Evolutionary conservation across 2,329 filamentous ascomycete species (phyloP), one percentile per base, ranked within the genome.

Genomic region (Penicillium sp.): DNA sequence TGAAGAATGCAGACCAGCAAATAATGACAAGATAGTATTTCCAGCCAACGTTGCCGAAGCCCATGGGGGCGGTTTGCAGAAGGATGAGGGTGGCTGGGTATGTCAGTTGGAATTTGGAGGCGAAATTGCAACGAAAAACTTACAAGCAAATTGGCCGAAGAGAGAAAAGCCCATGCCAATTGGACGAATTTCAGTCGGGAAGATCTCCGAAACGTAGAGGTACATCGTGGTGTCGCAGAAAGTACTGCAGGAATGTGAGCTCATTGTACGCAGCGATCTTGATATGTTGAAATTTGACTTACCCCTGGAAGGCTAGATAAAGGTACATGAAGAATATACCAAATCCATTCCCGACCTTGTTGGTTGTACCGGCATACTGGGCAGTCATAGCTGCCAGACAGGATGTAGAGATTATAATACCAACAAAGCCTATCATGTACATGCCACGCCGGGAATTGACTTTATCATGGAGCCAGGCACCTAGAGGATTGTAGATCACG

Each of bases 161-260:
- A 82, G 58, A 0, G 77, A 79, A 64, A 81, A 79, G 0, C 77
- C 79, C 71, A 81, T 80, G 9, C 79, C 80, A 31, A 80, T 82
- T 0, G 79, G 74, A 2, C 80, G 73, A 28, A 82, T 79, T 50
- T 81, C 77, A 0, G 78, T 81, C 0, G 78, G 77, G 64, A 77
- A 78, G 17, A 79, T 79, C 64, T 79, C 77, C 2, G 72, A 70
- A 30, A 77, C 70, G 51, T 78, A 78, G 22, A 78, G 67, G 55
- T 78, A 80, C 65, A 78, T 77, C 16, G 73, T 78, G 2, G 78
- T 78, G 55, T 80, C 78, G 38, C 78, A 72, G 61, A 71, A 78
- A 33, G 73, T 77, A 9, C 75, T 77, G 26, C 22, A 12, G 9
- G 8, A 31, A 19, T 35, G 33, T 67, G n/a, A 66, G 59, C 33